Base-by-base conservation (phyloP, 352 stramenopile genomes). In the Phytophthora constricta region DNA sequence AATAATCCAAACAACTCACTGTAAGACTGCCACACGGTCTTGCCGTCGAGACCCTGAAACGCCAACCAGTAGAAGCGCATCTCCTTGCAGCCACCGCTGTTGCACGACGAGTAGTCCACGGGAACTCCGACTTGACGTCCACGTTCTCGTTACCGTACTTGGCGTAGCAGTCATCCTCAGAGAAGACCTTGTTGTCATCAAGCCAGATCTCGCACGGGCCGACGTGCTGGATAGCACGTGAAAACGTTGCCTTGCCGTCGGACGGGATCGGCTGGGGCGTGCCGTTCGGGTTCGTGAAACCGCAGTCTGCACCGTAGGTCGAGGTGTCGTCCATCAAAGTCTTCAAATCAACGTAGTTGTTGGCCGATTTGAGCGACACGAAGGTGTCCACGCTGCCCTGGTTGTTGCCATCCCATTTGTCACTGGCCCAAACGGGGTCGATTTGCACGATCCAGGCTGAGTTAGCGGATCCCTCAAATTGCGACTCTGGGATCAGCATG, bases 1-100 rank as follows among this genome's bases (percentile, higher is more conserved):
- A 22, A 19, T 9, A n/a, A 20, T 5, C 10, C n/a, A 7, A 1
- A 28, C 27, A 51, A 78, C 72, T 58, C 65, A 80, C 72, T 80
- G 65, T 80, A 80, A 13, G 74, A 75, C 39, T 80, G 73, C 73
- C 73, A 80, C 51, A 77, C 66, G 33, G 73, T 77, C 31, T 80
- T 65, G n/a, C 49, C 60, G 54, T 76, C 50, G 16, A 79, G 19
- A 45, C 67, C 71, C 53, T 80, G 73, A 53, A 80, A 76, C 2
- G 73, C 73, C 46, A 80, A 68, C 69, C 70, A 78, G 69, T 79
- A 80, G 63, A 80, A 80, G 34, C 65, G 69, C 70, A 80, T 76
- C 57, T 69, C 48, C 47, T 65, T 77, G 67, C 73, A 81, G 25
- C 68, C 71, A 31, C 56, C 48, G 1, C 54, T 59, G 16, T 62